Percentiles rank a stretch among this genome's conserved stretches.
Evolutionary conservation across 805 yeast genomes (phyloP).

Genomic region (Starmerella scarabaei): DNA sequence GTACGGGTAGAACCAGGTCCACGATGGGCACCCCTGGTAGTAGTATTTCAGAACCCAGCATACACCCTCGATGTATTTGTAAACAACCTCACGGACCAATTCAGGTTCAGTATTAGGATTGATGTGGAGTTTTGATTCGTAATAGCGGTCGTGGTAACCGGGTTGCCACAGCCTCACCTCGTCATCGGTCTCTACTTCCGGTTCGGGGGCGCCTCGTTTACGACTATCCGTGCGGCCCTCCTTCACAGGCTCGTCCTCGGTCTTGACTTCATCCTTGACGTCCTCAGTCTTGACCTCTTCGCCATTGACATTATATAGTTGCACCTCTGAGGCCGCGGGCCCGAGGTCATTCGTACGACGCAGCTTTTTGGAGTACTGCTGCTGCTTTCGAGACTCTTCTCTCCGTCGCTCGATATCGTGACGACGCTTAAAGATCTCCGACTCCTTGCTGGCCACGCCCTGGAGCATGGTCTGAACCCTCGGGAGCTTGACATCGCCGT

Average conservation of each 20-base stretch:
- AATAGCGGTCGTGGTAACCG: conserved; percentile 76
- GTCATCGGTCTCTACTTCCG: conserved; percentile 29
- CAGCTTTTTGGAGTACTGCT: conserved; percentile 10
- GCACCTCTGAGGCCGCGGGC: conserved; percentile 55
- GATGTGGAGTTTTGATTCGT: conserved; percentile 56
- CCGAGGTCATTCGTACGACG: conserved; percentile 26
- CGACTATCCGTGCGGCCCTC: neutral
- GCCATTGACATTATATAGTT: conserved; percentile 65
- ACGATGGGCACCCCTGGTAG: conserved; percentile 95
- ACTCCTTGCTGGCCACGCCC: conserved; percentile 60
- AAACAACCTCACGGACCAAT: conserved; percentile 46
- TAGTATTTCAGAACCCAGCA: conserved; percentile 93
- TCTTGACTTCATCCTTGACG: conserved; percentile 13
- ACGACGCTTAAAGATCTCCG: conserved; percentile 56
- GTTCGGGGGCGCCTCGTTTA: neutral
- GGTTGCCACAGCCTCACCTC: conserved; percentile 67
- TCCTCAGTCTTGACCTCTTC: conserved; percentile 59
- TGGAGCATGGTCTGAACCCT: conserved; percentile 62
- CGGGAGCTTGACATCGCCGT: conserved; percentile 65
- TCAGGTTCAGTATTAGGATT: conserved; percentile 38
- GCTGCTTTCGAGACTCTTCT: conserved; percentile 33
- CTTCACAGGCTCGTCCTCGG: neutral
- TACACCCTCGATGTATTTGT: conserved; percentile 79
- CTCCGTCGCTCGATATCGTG: conserved; percentile 59
- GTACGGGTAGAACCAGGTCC: conserved; percentile 96